phyloP scores from a whole-genome alignment of 176 grass and related monocot genomes.

The Oryza nivara region DNA sequence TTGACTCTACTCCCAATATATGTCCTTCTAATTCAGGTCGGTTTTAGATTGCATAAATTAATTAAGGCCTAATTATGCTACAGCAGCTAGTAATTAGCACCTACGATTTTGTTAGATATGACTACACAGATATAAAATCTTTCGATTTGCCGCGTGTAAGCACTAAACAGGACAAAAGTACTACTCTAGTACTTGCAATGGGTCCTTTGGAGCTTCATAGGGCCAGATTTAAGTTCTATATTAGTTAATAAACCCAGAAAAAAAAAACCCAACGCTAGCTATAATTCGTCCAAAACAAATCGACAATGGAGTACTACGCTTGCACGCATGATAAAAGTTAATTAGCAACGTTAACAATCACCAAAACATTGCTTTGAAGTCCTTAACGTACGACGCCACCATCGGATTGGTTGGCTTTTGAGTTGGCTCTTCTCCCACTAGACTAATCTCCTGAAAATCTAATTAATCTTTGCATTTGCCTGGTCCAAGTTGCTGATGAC shows the following conservation, averaged over 20 bases:
- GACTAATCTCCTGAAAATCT: background rate
- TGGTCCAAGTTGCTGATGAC: constrained; percentile 20
- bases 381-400: background rate
- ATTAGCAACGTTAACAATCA: background rate
- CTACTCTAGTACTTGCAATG: constrained; percentile 1
- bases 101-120: background rate
- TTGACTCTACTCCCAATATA: constrained; percentile 23
- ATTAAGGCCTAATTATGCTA: background rate
- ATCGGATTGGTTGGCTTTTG: background rate
- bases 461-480: background rate
- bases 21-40: background rate
- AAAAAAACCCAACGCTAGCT: background rate
- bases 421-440: background rate
- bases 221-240: background rate
- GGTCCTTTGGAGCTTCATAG: constrained; percentile 38
- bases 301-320: constrained; percentile 24
- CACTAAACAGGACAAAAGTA: background rate
- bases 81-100: constrained; percentile 21
- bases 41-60: constrained; percentile 18
- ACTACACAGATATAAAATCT: background rate
- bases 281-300: background rate
- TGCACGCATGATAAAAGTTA: constrained; percentile 29
- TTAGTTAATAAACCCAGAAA: background rate
- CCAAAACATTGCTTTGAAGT: constrained; percentile 2
- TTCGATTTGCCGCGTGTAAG: background rate